Percentiles rank a stretch among this genome's conserved stretches.
These are phyloP conservation scores for Fusarium nelsonii DNA, from an alignment of 2,329 filamentous ascomycete species.

Conservation along the genomic window DNA sequence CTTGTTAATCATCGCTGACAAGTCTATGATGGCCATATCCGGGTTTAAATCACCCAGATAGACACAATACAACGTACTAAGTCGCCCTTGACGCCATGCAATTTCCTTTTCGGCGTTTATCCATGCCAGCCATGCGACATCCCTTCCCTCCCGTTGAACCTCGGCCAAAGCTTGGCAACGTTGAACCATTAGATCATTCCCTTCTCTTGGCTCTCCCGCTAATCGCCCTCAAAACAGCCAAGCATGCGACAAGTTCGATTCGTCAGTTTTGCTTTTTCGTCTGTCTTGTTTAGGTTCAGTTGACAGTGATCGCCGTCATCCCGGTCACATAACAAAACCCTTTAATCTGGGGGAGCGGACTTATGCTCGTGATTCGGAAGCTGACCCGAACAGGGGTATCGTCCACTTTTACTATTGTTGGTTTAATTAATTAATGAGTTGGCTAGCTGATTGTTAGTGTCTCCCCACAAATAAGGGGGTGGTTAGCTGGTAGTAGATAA, in stretches of 20 bases:
- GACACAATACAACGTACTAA: background rate
- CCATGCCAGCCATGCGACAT: slow-evolving; percentile 29
- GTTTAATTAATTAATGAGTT: slow-evolving; percentile 38
- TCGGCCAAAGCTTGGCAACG: slow-evolving; percentile 25
- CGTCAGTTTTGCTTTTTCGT: slow-evolving; percentile 10
- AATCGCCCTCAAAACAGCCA: slow-evolving; percentile 16
- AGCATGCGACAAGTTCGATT: background rate
- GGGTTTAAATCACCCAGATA: background rate
- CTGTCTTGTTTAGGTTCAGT: background rate
- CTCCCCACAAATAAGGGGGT: slow-evolving; percentile 40
- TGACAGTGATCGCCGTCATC: slow-evolving; percentile 26
- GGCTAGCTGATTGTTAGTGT: slow-evolving; percentile 2
- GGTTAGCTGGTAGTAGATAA: too few species aligned
- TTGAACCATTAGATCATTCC: background rate
- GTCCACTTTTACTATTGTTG: slow-evolving; percentile 31
- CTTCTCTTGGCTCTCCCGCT: slow-evolving; percentile 8
- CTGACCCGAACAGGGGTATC: slow-evolving; percentile 10
- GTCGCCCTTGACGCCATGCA: slow-evolving; percentile 11
- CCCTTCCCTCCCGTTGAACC: background rate
- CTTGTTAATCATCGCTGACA: too few species aligned
- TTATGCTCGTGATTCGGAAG: slow-evolving; percentile 1
- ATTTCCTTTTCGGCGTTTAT: slow-evolving; percentile 13
- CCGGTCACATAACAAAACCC: slow-evolving; percentile 19
- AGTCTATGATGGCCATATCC: background rate
- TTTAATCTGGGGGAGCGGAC: slow-evolving; percentile 30